Percentiles rank a stretch among this genome's conserved stretches.
phyloP scores from a whole-genome alignment of 352 stramenopile genomes.

The Aphanomyces euteiches region DNA sequence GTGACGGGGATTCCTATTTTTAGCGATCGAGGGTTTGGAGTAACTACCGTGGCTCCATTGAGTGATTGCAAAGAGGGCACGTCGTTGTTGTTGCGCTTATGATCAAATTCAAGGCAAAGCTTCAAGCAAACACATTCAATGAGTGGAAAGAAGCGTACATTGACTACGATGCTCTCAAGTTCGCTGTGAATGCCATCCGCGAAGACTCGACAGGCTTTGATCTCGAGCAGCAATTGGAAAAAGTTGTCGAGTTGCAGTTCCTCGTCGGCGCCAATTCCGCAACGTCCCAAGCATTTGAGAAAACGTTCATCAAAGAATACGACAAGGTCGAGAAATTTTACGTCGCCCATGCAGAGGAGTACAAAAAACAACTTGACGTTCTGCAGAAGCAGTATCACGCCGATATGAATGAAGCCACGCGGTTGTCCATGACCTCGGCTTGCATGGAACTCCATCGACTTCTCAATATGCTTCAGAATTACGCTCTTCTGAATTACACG shows the following conservation, averaged over 20 bases:
- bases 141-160: constrained; percentile 88
- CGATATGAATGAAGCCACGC: constrained; percentile 50
- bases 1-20: too few relatives aligned
- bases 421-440: constrained; percentile 90
- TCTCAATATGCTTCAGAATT: constrained; percentile 94
- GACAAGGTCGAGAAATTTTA: constrained; percentile 93
- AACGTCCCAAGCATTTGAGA: constrained; percentile 62
- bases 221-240: constrained; percentile 36
- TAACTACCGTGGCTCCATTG: neutral
- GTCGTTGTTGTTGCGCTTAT: constrained; percentile 28
- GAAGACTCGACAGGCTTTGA: constrained; percentile 36
- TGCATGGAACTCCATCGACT: constrained; percentile 92
- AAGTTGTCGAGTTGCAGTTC: constrained; percentile 30
- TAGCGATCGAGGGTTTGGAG: too few relatives aligned
- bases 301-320: constrained; percentile 74
- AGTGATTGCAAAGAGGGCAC: neutral
- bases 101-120: constrained; percentile 47
- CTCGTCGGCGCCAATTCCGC: constrained; percentile 32
- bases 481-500: constrained; percentile 97
- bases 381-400: constrained; percentile 67
- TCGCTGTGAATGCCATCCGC: constrained; percentile 48
- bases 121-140: constrained; percentile 69
- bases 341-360: constrained; percentile 67
- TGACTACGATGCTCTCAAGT: constrained; percentile 88
- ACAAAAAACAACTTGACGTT: constrained; percentile 79